A percentile compares a stretch with the other conserved stretches of the same genome.
Evolutionary conservation across 441 rosid species (phyloP).

Genomic region (Erodium texanum): DNA sequence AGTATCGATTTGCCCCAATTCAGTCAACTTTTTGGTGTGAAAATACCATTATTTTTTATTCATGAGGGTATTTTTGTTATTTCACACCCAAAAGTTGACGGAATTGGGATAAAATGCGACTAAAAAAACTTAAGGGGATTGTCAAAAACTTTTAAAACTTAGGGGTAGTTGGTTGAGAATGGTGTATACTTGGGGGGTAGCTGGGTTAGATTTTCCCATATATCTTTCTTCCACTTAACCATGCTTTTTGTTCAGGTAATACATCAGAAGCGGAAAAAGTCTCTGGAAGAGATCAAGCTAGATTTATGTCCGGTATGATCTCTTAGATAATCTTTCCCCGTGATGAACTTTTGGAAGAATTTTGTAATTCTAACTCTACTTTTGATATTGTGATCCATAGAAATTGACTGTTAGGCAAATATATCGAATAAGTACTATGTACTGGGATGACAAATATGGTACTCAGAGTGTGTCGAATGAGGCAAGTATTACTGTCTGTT

Average conservation of each 20-base stretch:
- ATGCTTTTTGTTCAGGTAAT: conserved; percentile 53
- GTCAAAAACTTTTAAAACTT: too few species aligned
- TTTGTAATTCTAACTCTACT: neutral
- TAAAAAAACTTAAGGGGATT: too few species aligned
- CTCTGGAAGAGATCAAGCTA: conserved; percentile 76
- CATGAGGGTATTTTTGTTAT: too few species aligned
- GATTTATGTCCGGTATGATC: conserved; percentile 77
- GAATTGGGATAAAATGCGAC: too few species aligned
- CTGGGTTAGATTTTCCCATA: neutral
- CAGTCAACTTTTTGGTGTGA: too few species aligned
- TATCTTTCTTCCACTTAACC: conserved; percentile 5
- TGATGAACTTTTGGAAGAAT: neutral
- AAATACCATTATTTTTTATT: too few species aligned
- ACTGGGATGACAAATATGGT: conserved; percentile 7
- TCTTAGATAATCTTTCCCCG: neutral
- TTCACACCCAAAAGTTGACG: too few species aligned
- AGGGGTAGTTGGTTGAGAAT: too few species aligned
- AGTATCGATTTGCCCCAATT: too few species aligned
- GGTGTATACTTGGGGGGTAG: too few species aligned
- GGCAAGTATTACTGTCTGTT: conserved; percentile 40
- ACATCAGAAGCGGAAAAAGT: conserved; percentile 92
- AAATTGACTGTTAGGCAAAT: neutral
- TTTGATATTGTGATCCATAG: conserved; percentile 1
- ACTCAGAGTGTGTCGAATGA: conserved; percentile 32
- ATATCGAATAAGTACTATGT: conserved; percentile 5